Conservation (phyloP, 2,329 filamentous ascomycete species). For the Fusarium robinianum region DNA sequence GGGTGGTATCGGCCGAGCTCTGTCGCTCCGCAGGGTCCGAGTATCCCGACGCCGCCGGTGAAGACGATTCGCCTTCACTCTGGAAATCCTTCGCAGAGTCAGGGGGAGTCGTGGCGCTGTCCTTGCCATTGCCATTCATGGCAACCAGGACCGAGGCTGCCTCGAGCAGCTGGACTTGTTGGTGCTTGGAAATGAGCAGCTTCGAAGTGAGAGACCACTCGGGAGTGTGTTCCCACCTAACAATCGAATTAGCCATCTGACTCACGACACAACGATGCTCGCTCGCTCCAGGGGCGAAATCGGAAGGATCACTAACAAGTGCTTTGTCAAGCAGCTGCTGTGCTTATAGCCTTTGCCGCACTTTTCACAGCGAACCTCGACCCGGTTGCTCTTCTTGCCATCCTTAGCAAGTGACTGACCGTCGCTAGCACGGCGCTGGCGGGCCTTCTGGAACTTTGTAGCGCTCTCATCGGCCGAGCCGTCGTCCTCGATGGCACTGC, state of each 20-base stretch:
- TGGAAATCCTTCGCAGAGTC: slow-evolving; percentile 69
- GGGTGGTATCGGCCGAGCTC: slow-evolving; percentile 91
- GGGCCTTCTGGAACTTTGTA: slow-evolving; percentile 53
- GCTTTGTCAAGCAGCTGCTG: slow-evolving; percentile 99
- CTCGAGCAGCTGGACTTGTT: slow-evolving; percentile 96
- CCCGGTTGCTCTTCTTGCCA: slow-evolving; percentile 80
- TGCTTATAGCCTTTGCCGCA: slow-evolving; percentile 99
- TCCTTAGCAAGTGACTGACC: slow-evolving; percentile 81
- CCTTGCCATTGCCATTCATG: slow-evolving; percentile 68
- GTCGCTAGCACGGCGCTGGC: slow-evolving; percentile 74
- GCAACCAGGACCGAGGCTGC: slow-evolving; percentile 93
- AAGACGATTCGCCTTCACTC: slow-evolving; percentile 81
- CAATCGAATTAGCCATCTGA: slow-evolving; percentile 35
- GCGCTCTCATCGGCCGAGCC: slow-evolving; percentile 60
- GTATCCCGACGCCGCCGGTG: slow-evolving; percentile 78
- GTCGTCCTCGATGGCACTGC: slow-evolving; percentile 72
- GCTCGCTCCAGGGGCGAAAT: too few relatives aligned
- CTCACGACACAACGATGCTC: slow-evolving; percentile 26
- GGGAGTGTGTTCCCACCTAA: slow-evolving; percentile 97
- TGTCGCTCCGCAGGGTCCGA: slow-evolving; percentile 77
- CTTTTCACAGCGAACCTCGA: slow-evolving; percentile 93
- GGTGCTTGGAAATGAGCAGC: slow-evolving; percentile 97
- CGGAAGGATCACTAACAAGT: slow-evolving; percentile 98
- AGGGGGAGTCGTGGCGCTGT: slow-evolving; percentile 62
- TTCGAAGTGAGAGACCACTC: slow-evolving; percentile 98